These are phyloP conservation scores for Psidium guajava DNA, from an alignment of 345 rosid species.

Conservation along the genomic window DNA sequence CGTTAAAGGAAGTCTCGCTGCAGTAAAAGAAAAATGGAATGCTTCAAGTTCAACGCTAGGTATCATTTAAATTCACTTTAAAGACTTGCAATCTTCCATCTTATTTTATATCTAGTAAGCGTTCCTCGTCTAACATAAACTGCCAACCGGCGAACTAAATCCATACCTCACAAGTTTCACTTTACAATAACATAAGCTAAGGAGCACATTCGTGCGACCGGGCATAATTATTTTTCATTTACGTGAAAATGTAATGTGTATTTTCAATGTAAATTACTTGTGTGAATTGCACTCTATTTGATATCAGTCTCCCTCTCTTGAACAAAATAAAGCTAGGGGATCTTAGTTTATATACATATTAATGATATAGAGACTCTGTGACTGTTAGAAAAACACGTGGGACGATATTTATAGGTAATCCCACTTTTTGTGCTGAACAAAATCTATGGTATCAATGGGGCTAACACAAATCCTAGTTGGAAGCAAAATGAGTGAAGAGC, in stretches of 20 bases:
- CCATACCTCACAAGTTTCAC: neutral
- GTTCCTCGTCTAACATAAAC: neutral
- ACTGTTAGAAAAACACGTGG: neutral
- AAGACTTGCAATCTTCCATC: neutral
- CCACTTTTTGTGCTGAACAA: no score
- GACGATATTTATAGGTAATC: neutral
- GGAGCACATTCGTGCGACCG: neutral
- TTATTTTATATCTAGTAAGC: neutral
- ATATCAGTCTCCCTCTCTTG: neutral
- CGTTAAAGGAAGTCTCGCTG: neutral
- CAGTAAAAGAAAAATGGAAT: neutral
- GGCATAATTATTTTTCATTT: neutral
- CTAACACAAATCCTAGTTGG: neutral
- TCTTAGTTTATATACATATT: neutral
- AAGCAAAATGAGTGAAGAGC: no score
- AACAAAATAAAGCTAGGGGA: neutral
- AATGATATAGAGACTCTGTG: neutral
- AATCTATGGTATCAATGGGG: neutral
- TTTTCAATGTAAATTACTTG: neutral
- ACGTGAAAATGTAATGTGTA: neutral
- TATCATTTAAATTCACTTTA: neutral
- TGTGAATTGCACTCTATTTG: rapidly evolving
- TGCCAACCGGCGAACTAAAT: neutral
- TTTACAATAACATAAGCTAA: rapidly evolving
- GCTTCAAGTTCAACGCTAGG: neutral